Evolutionary conservation across 1,284 basidiomycete genomes (phyloP), one percentile per base, ranked within the genome.

Genomic region (Boletellus sp.): DNA sequence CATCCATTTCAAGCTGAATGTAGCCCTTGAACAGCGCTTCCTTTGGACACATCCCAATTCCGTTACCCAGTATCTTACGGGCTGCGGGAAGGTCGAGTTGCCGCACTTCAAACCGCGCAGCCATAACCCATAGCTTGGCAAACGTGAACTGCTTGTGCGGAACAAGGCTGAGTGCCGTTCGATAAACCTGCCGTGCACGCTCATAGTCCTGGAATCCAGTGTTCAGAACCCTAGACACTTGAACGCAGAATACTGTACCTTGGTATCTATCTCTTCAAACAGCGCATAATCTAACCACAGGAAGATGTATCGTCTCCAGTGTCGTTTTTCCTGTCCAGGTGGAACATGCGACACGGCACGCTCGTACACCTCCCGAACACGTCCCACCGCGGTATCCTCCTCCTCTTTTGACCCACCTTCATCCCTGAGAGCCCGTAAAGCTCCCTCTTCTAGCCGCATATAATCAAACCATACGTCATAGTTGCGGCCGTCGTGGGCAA

Each of bases 381-480:
- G 78, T 16, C 66, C 72, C 2, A 72, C 57, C 2, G 82, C 77
- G 27, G 72, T 68, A 42, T 84, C 76, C 42, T 82, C 72, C 57
- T 88, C 86, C 43, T 84, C 85, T 8, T 75, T 61, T 0, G 82
- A 81, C 4, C 75, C 76, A 8, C 87, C 91, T 53, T 94, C 91
- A 34, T 89, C 86, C 57, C 74, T 78, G 32, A 89, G 71, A 44
- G 91, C 82, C 21, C 79, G 73, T 56, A 84, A 80, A 0, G 93
- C 90, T 33, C 87, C 90, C 67, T 99, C 96, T 65, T 99, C 95
- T 17, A 99, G 68, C 4, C 94, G 79, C 10, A 92, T 80, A 59
- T 96, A 96, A 61, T 98, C 96, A 64, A 98, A 98, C 96, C 96
- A 99, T 1, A 90, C 88, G 67, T 99, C 95, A 60, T 98, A 99